Evolutionary conservation across 1,139 yeast species (phyloP).

Genomic region (Yamadazyma songkhlaensis): DNA sequence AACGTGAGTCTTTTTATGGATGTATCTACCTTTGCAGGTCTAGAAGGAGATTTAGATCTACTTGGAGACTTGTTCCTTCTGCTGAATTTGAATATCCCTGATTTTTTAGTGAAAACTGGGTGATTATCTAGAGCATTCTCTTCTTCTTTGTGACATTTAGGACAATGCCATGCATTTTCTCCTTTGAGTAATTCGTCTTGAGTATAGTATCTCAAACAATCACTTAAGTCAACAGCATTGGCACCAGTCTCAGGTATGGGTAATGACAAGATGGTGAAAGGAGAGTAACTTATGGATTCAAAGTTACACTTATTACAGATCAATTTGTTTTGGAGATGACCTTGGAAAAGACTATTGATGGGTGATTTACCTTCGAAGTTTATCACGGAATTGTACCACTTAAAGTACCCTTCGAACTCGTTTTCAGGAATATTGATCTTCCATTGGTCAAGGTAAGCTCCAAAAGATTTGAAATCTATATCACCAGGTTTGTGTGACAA

Average conservation of each 20-base stretch:
- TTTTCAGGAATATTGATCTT: slow-evolving; percentile 27
- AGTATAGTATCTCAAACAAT: slow-evolving; percentile 65
- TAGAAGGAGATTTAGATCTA: slow-evolving; percentile 20
- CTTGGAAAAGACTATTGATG: slow-evolving; percentile 60
- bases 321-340: slow-evolving; percentile 64
- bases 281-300: slow-evolving; percentile 55
- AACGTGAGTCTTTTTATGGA: slow-evolving; percentile 59
- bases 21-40: slow-evolving; percentile 8
- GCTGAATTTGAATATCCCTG: slow-evolving; percentile 36
- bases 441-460: slow-evolving; percentile 29
- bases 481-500: slow-evolving; percentile 30
- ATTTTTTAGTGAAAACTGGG: slow-evolving; percentile 35
- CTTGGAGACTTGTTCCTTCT: slow-evolving; percentile 36
- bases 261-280: slow-evolving; percentile 61
- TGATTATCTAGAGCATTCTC: slow-evolving; percentile 28
- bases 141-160: slow-evolving; percentile 49
- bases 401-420: slow-evolving; percentile 50
- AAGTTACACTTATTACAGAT: slow-evolving; percentile 63
- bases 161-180: slow-evolving; percentile 80
- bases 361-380: slow-evolving; percentile 64
- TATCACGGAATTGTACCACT: slow-evolving; percentile 55
- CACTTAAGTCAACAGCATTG: slow-evolving; percentile 45
- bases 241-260: slow-evolving; percentile 53
- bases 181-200: slow-evolving; percentile 67
- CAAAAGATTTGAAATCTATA: slow-evolving; percentile 16